Evolutionary conservation across 352 stramenopile species (phyloP).

Genomic region (Pythium sp.): DNA sequence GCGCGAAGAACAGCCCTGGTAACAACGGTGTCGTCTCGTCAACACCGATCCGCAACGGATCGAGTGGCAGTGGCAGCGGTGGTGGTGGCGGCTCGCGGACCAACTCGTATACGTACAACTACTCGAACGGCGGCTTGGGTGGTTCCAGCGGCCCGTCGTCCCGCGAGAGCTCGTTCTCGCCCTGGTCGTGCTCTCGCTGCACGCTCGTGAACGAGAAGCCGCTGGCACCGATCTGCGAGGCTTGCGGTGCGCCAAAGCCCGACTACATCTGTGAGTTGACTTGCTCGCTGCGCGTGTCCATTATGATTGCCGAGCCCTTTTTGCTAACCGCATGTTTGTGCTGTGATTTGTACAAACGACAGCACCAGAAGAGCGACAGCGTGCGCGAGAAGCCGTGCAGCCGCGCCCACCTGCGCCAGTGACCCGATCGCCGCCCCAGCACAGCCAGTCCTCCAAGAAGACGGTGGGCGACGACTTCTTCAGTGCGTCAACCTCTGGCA

Average conservation of each 20-base stretch:
- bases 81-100: constrained; percentile 21
- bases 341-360: neutral
- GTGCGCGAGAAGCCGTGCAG: constrained; percentile 43
- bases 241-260: constrained; percentile 61
- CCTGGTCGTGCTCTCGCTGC: constrained; percentile 70
- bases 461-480: constrained; percentile 7
- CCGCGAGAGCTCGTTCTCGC: constrained; percentile 53
- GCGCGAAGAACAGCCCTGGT: constrained; percentile 19
- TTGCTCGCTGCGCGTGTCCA: neutral
- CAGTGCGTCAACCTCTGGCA: neutral
- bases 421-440: constrained; percentile 12
- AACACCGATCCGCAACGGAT: constrained; percentile 22
- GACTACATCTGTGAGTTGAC: constrained; percentile 52
- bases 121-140: constrained; percentile 23
- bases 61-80: neutral
- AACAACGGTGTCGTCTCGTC: constrained; percentile 28
- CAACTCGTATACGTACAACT: constrained; percentile 46
- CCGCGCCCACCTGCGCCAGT: constrained; percentile 15
- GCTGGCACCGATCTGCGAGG: constrained; percentile 69
- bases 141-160: constrained; percentile 32
- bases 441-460: constrained; percentile 7
- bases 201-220: constrained; percentile 81
- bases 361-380: constrained; percentile 47
- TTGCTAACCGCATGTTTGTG: neutral
- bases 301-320: neutral